Evolutionary conservation across 176 grass and related monocot genomes (phyloP).

Genomic region (Secale cereale): DNA sequence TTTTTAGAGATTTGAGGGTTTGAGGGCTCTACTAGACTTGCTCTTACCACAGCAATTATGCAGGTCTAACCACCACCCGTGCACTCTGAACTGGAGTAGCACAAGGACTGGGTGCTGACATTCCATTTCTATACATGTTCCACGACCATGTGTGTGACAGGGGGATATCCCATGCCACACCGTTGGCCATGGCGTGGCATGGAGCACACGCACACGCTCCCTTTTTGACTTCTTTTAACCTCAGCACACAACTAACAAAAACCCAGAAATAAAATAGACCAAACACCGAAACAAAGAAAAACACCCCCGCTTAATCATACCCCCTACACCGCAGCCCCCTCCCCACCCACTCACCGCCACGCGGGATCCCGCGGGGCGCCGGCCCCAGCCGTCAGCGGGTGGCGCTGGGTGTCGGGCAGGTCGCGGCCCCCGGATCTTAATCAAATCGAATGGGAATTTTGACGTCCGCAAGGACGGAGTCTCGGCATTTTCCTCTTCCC

Average conservation of each 20-base stretch:
- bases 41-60: not conserved
- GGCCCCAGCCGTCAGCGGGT: rapidly evolving
- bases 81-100: not conserved
- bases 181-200: not conserved
- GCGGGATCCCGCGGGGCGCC: rapidly evolving
- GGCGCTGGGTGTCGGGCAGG: rapidly evolving
- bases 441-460: conserved; percentile 90
- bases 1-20: too few species aligned
- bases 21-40: too few species aligned
- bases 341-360: rapidly evolving
- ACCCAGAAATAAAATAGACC: not conserved
- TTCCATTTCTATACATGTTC: not conserved
- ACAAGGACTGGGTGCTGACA: not conserved
- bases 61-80: not conserved
- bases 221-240: conserved; percentile 35
- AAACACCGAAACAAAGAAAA: not conserved
- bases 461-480: conserved; percentile 94
- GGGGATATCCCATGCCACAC: conserved; percentile 6
- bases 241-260: not conserved
- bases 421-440: conserved; percentile 32
- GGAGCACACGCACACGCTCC: not conserved
- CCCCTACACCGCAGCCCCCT: rapidly evolving
- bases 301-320: not conserved
- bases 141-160: not conserved
- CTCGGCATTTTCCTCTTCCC: conserved; percentile 27